These are phyloP conservation scores for Tulasnella sp. DNA, from an alignment of 768 basidiomycete genomes.

Conservation along the genomic window DNA sequence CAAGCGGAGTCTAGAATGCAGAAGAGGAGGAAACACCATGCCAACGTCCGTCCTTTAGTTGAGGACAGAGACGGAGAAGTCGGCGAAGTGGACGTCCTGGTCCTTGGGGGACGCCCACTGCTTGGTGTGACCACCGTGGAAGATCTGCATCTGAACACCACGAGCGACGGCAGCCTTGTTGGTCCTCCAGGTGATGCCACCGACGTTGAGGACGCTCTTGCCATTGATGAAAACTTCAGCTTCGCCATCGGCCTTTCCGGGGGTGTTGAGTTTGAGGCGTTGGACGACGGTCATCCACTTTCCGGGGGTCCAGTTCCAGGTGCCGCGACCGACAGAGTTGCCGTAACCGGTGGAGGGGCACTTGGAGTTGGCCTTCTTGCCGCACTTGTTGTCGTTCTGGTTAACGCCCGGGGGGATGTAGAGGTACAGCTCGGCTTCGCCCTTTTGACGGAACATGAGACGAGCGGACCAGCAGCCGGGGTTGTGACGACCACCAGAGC, in stretches of 20 bases:
- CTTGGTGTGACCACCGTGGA: slow-evolving; percentile 29
- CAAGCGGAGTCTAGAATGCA: slow-evolving; percentile 19
- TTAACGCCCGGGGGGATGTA: slow-evolving; percentile 55
- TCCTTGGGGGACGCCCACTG: slow-evolving; percentile 33
- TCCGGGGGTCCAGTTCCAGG: slow-evolving; percentile 65
- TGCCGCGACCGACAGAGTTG: slow-evolving; percentile 67
- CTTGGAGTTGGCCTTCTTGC: slow-evolving; percentile 52
- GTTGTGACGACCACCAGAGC: slow-evolving; percentile 68
- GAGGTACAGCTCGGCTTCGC: slow-evolving; percentile 68
- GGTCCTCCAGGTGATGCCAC: slow-evolving; percentile 19
- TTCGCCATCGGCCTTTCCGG: slow-evolving; percentile 64
- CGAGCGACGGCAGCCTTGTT: not conserved
- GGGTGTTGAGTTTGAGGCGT: slow-evolving; percentile 74
- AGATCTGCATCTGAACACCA: slow-evolving; percentile 31
- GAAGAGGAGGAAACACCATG: not conserved
- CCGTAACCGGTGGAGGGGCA: slow-evolving; percentile 54
- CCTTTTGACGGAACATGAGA: slow-evolving; percentile 72
- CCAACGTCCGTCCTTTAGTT: not conserved
- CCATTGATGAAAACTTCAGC: slow-evolving; percentile 37
- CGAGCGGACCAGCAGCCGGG: slow-evolving; percentile 67
- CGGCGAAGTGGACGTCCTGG: slow-evolving; percentile 28
- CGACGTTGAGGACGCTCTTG: slow-evolving; percentile 19
- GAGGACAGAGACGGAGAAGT: slow-evolving; percentile 32
- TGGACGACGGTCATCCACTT: slow-evolving; percentile 69
- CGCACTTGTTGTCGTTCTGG: slow-evolving; percentile 43